Conservation (phyloP, 75 land plant genomes). For the Selaginella moellendorffii region DNA sequence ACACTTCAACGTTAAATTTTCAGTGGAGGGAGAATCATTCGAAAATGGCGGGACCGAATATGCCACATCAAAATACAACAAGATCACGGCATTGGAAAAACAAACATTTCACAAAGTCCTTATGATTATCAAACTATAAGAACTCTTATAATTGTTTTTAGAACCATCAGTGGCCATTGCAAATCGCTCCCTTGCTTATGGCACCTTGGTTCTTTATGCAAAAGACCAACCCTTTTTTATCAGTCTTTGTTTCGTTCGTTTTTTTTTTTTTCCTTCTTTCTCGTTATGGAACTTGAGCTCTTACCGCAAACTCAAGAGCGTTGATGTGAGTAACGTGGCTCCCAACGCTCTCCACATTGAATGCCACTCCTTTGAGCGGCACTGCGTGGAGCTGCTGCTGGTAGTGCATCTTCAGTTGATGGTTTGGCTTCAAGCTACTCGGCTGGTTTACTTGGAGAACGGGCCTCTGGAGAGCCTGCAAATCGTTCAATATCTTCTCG, state of each 20-base stretch:
- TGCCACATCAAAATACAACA: too few species aligned
- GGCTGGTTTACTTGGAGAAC: background rate
- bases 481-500: conserved; percentile 49
- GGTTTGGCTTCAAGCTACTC: background rate
- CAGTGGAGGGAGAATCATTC: too few species aligned
- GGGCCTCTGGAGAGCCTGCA: conserved; percentile 57
- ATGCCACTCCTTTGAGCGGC: background rate
- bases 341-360: background rate
- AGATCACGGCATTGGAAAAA: too few species aligned
- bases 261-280: too few species aligned
- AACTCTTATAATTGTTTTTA: background rate
- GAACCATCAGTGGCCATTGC: background rate
- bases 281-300: background rate
- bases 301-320: background rate
- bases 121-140: too few species aligned
- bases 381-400: background rate
- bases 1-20: too few species aligned
- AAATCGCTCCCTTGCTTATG: background rate
- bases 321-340: background rate
- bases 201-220: background rate
- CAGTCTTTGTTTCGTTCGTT: background rate
- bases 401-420: background rate
- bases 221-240: background rate
- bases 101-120: too few species aligned
- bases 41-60: too few species aligned